Evolutionary conservation across 2,329 filamentous ascomycete genomes (phyloP).

Genomic region (Eutypa lata): DNA sequence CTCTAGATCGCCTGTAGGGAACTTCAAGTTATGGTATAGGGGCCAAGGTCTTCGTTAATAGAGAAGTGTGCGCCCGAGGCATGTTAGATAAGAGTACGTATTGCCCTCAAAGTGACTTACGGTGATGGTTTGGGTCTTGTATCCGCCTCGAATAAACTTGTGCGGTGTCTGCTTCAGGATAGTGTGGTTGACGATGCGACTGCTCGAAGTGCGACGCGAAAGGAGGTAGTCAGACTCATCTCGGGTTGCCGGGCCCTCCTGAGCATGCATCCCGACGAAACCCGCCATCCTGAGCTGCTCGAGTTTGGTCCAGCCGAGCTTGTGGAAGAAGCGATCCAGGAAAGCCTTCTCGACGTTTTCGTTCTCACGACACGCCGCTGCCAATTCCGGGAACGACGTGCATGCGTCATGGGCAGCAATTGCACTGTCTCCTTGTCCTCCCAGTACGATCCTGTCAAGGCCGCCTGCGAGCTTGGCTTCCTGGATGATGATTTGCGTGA

Average conservation of each 20-base stretch:
- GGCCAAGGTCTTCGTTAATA: too few species aligned
- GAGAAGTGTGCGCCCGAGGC: too few species aligned
- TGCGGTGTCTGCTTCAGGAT: conserved; percentile 16
- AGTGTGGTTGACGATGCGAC: conserved; percentile 4
- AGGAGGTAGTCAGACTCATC: conserved; percentile 11
- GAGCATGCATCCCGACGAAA: conserved; percentile 16
- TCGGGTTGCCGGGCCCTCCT: conserved; percentile 7
- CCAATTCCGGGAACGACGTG: conserved; percentile 9
- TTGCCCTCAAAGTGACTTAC: too few species aligned
- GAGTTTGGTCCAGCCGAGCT: background rate
- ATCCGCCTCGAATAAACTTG: conserved; percentile 17
- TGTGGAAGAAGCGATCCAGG: conserved; percentile 1
- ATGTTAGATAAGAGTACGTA: too few species aligned
- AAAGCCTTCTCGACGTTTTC: background rate
- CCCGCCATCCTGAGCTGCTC: conserved; percentile 9
- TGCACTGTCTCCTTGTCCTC: conserved; percentile 17
- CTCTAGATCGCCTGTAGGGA: too few species aligned
- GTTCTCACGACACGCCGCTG: background rate
- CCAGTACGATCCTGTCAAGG: conserved; percentile 13
- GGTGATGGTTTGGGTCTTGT: conserved; percentile 7
- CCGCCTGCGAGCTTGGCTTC: conserved; percentile 11
- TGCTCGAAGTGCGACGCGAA: background rate
- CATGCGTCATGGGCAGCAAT: conserved; percentile 16
- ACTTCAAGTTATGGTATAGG: too few species aligned
- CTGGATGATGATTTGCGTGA: conserved; percentile 16